phyloP scores from a whole-genome alignment of 495 filamentous ascomycete species.

The Penicillium longicatenatum region DNA sequence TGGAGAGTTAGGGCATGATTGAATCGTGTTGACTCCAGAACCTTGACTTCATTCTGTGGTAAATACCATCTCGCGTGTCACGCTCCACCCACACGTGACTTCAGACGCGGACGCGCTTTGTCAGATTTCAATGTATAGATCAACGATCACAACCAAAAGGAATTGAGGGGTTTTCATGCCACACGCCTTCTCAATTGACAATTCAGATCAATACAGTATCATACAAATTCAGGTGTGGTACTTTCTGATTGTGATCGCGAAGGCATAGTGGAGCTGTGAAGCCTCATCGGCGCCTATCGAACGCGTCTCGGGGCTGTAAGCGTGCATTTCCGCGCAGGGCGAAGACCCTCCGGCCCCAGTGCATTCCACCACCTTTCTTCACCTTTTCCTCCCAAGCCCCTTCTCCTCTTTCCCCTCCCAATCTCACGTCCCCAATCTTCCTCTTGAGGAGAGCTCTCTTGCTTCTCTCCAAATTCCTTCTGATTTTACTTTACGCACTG shows the following conservation, averaged over 20 bases:
- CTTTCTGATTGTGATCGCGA: slow-evolving; percentile 11
- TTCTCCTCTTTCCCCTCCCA: slow-evolving; percentile 27
- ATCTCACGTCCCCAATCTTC: slow-evolving; percentile 17
- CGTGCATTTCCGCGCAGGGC: slow-evolving; percentile 50
- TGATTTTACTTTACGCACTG: slow-evolving; percentile 7
- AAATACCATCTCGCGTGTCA: slow-evolving; percentile 29
- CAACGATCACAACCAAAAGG: not conserved
- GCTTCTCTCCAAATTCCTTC: slow-evolving; percentile 3
- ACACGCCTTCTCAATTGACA: not conserved
- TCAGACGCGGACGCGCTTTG: slow-evolving; percentile 33
- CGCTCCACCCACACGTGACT: slow-evolving; percentile 29
- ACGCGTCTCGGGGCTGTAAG: slow-evolving; percentile 53
- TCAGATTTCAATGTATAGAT: slow-evolving; percentile 16
- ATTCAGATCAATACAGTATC: not conserved
- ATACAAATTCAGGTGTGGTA: not conserved
- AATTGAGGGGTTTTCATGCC: not conserved
- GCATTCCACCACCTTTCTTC: slow-evolving; percentile 40
- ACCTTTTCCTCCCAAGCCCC: slow-evolving; percentile 38
- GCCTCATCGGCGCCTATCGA: slow-evolving; percentile 47
- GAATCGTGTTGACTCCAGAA: too few relatives aligned
- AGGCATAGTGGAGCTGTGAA: slow-evolving; percentile 42
- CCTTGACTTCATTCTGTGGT: not conserved
- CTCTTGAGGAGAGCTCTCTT: slow-evolving; percentile 6
- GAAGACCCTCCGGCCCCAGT: slow-evolving; percentile 40
- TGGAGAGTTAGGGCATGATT: too few relatives aligned